phyloP scores from a whole-genome alignment of 139 green algal genomes.

The Asterochloris erici region DNA sequence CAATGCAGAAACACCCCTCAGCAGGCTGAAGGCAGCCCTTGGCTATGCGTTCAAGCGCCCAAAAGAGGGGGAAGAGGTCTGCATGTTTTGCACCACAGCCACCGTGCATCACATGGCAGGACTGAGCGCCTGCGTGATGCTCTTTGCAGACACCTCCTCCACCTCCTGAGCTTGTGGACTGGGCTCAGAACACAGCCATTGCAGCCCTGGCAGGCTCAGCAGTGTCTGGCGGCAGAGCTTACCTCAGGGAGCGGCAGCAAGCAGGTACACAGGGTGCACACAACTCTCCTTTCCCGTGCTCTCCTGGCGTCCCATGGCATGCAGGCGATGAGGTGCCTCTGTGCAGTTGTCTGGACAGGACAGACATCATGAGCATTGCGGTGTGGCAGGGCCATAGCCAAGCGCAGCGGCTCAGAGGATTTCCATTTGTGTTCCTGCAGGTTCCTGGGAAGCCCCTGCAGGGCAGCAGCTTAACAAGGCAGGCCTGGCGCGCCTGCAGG shows the following conservation, averaged over 20 bases:
- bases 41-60: background rate
- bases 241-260: no score
- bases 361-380: background rate
- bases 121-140: background rate
- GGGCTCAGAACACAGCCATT: background rate
- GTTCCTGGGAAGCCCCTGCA: background rate
- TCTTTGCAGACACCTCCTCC: background rate
- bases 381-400: background rate
- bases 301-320: background rate
- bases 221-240: no score
- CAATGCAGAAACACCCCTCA: no score
- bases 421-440: background rate
- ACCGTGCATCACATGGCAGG: background rate
- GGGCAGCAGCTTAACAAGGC: background rate
- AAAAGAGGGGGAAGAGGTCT: background rate
- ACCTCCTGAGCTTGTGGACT: no score
- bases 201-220: background rate
- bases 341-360: background rate
- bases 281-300: background rate
- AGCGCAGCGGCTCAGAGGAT: no score
- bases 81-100: background rate
- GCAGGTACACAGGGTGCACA: background rate
- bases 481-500: conserved; percentile 8
- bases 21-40: background rate
- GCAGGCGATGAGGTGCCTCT: background rate